Conservation (phyloP, 2,329 filamentous ascomycete genomes). For the Ceratocystis alfenasii region DNA sequence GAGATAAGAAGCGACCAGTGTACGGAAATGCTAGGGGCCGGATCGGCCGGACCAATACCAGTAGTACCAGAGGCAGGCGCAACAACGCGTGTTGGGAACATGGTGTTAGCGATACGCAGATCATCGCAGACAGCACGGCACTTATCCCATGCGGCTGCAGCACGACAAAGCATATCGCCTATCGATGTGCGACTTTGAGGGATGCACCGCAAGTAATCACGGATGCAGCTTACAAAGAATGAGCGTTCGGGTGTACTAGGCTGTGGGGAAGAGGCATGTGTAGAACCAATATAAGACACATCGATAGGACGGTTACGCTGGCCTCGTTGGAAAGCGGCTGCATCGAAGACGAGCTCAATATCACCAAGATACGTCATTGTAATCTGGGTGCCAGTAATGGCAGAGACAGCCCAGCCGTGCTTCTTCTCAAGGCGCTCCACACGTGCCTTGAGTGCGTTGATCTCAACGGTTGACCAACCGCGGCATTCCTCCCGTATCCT, state of each 20-base stretch:
- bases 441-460: constrained; percentile 62
- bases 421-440: constrained; percentile 53
- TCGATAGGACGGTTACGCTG: constrained; percentile 47
- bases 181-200: constrained; percentile 46
- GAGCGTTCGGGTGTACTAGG: constrained; percentile 54
- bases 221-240: constrained; percentile 63
- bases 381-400: constrained; percentile 48
- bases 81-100: constrained; percentile 51
- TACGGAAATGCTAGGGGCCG: constrained; percentile 48
- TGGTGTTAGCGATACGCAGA: constrained; percentile 48
- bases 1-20: constrained; percentile 49
- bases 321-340: constrained; percentile 44
- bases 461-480: constrained; percentile 76
- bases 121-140: constrained; percentile 48
- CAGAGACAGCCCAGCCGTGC: constrained; percentile 60
- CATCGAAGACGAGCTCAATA: constrained; percentile 61
- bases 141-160: constrained; percentile 54
- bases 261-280: constrained; percentile 39
- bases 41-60: neutral
- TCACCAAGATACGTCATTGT: constrained; percentile 63
- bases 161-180: constrained; percentile 44
- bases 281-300: constrained; percentile 56
- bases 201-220: constrained; percentile 53
- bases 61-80: neutral
- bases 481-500: constrained; percentile 75